Evolutionary conservation across 345 rosid species (phyloP), one percentile per base, ranked within the genome.

Genomic region (Bruguiera parviflora): DNA sequence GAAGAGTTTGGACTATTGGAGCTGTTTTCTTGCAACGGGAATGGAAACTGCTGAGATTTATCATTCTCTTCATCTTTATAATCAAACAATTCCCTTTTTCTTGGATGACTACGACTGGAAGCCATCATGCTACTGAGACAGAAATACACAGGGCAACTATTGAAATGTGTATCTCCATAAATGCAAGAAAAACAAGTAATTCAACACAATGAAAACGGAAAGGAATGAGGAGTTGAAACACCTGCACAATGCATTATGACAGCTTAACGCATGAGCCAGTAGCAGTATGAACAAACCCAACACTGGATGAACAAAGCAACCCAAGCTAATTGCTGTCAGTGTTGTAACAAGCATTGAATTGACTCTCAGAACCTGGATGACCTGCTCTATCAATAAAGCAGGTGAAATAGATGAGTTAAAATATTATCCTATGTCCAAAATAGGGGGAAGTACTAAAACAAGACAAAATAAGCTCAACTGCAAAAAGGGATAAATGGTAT

Each of bases 161-260:
- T 63, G 79, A 80, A 67, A 70, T 61, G 29, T 27, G 68, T 39
- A 63, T 33, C 69, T 37, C 49, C 63, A n/a, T 5, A 55, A 25
- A 51, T 52, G 56, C 49, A 73, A 2, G 60, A 39, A 52, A 64
- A 71, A 7, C 16, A 43, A 71, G 66, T 28, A 53, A 69, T 20
- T 35, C 8, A 56, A 32, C n/a, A 22, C 15, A 58, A 66, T 28
- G 61, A 6, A 22, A 66, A 60, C 39, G 61, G 4, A 31, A 60
- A 49, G 31, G 46, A 64, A 43, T 60, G 56, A 25, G 49, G 65
- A 32, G 51, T n/a, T 58, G 27, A 47, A 61, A 53, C 77, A 91
- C 99, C 91, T 86, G 92, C 87, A 90, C 74, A 95, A 71, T 33
- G 97, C 86, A 77, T 65, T 77, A 80, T 95, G 94, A 81, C 94